phyloP scores from a whole-genome alignment of 768 basidiomycete species.

The Lenzites betulinus region DNA sequence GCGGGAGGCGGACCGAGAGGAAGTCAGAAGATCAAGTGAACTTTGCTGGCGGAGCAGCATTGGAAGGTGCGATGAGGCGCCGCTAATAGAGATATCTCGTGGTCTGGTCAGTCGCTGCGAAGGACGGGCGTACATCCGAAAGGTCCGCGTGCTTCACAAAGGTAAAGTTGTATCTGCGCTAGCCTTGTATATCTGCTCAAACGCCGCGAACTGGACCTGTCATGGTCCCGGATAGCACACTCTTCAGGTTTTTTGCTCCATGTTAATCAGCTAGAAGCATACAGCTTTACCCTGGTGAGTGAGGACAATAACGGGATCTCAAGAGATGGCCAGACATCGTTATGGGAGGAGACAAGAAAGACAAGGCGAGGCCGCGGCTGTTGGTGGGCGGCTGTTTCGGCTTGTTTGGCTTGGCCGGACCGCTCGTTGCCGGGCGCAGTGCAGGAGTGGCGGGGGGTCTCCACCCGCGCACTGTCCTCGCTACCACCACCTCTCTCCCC shows the following conservation, averaged over 20 bases:
- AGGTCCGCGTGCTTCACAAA: too few species aligned
- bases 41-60: not conserved
- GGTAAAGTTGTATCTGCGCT: too few species aligned
- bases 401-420: not conserved
- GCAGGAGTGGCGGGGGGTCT: not conserved
- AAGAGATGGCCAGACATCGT: too few species aligned
- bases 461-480: slow-evolving; percentile 5
- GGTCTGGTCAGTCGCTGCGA: not conserved
- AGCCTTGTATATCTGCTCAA: too few species aligned
- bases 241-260: too few species aligned
- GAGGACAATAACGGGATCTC: too few species aligned
- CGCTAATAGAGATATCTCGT: not conserved
- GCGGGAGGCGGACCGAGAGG: not conserved
- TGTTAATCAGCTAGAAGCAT: too few species aligned
- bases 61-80: not conserved
- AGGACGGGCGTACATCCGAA: too few species aligned
- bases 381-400: not conserved
- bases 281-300: too few species aligned
- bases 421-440: slow-evolving; percentile 4
- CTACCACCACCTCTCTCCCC: slow-evolving; percentile 10
- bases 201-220: too few species aligned
- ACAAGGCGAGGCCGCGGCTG: not conserved
- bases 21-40: not conserved
- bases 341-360: too few species aligned
- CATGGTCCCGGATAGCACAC: too few species aligned